phyloP scores from a whole-genome alignment of 768 basidiomycete species.

The Termitomyces sp. region DNA sequence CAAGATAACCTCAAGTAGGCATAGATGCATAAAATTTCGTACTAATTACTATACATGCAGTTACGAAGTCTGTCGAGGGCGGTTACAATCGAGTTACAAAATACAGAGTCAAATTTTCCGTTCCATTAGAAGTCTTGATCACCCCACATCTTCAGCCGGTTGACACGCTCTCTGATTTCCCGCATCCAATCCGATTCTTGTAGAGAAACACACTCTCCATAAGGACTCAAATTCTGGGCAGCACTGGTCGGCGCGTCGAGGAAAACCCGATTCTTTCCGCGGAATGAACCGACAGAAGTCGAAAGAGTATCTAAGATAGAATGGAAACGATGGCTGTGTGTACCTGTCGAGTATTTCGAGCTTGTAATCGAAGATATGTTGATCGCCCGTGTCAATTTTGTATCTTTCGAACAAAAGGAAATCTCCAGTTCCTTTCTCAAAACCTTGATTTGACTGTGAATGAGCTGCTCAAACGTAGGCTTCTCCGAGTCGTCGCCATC shows the following conservation, averaged over 20 bases:
- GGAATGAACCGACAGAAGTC: conserved; percentile 1
- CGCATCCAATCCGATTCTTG: conserved; percentile 4
- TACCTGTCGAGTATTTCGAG: not conserved
- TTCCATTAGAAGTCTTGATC: not conserved
- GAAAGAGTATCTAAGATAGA: conserved; percentile 9
- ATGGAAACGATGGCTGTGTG: conserved; percentile 15
- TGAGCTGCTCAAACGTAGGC: conserved; percentile 42
- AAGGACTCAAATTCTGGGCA: too few relatives aligned
- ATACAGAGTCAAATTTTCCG: not conserved
- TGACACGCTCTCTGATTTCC: conserved; percentile 2
- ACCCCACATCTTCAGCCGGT: not conserved
- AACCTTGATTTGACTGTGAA: conserved; percentile 56
- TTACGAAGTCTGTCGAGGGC: not conserved
- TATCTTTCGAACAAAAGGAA: conserved; percentile 11
- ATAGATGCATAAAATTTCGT: not conserved
- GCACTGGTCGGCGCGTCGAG: not conserved
- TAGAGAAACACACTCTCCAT: not conserved
- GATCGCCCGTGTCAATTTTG: not conserved
- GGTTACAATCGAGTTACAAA: not conserved
- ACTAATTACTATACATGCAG: not conserved
- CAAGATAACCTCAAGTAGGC: not conserved
- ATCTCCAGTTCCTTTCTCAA: conserved; percentile 68
- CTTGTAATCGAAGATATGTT: not conserved
- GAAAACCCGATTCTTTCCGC: conserved; percentile 7
- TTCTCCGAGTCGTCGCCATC: conserved; percentile 38